Percentiles rank a stretch among this genome's conserved stretches.
phyloP scores from a whole-genome alignment of 345 rosid species.

The Boechera retrofracta region DNA sequence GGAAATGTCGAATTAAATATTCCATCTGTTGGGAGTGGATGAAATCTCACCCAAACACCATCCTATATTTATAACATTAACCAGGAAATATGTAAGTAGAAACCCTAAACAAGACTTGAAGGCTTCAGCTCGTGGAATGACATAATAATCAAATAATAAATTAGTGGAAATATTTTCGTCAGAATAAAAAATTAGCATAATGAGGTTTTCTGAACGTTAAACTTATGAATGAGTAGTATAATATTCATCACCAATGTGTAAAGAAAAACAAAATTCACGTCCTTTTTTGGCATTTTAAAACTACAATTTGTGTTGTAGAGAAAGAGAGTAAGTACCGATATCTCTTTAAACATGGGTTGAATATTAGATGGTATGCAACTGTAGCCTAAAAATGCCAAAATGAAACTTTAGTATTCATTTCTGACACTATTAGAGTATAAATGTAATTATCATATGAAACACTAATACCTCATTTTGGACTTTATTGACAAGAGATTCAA shows the following conservation, averaged over 20 bases:
- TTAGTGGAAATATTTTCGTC: too few species aligned
- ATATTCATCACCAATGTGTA: too few species aligned
- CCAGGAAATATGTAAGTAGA: not conserved
- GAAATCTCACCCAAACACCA: not conserved
- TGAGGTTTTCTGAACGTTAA: too few species aligned
- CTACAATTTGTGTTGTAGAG: not conserved
- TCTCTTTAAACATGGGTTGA: constrained; percentile 60
- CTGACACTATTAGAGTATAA: not conserved
- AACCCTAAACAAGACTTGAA: too few species aligned
- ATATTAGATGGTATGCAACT: constrained; percentile 73
- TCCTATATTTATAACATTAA: constrained; percentile 48
- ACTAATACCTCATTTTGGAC: constrained; percentile 67
- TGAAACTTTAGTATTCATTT: constrained; percentile 21
- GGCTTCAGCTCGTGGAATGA: too few species aligned
- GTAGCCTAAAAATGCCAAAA: constrained; percentile 69
- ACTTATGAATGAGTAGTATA: too few species aligned
- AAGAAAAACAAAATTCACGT: too few species aligned
- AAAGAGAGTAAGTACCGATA: constrained; percentile 48
- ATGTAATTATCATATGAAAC: not conserved
- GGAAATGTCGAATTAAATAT: too few species aligned
- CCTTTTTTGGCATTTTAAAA: too few species aligned
- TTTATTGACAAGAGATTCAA: constrained; percentile 68
- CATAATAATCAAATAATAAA: too few species aligned
- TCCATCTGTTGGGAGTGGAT: too few species aligned
- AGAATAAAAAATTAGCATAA: too few species aligned